phyloP scores from a whole-genome alignment of 2,329 filamentous ascomycete genomes.

The Diaporthe batatas region DNA sequence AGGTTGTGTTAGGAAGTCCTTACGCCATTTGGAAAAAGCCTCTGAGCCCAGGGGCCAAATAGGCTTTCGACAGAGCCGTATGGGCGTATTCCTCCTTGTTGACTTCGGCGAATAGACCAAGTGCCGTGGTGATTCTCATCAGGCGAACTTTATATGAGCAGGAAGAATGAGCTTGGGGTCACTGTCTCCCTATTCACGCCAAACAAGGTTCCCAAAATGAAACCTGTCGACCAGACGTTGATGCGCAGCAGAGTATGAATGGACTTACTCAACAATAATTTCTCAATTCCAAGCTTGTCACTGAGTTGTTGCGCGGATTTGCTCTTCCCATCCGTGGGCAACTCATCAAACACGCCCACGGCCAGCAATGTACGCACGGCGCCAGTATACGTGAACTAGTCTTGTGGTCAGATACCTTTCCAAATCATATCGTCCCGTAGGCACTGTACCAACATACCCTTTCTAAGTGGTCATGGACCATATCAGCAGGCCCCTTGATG shows the following conservation, averaged over 20 bases:
- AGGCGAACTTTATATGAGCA: neutral
- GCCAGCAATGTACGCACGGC: neutral
- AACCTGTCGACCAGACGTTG: neutral
- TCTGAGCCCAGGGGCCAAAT: neutral
- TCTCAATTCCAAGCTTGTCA: neutral
- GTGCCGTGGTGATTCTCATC: constrained; percentile 2
- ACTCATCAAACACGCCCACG: neutral
- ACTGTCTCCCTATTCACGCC: neutral
- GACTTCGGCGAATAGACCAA: constrained; percentile 3
- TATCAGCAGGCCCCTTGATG: constrained; percentile 2
- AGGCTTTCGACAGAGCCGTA: neutral
- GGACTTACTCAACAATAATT: neutral
- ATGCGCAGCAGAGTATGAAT: neutral
- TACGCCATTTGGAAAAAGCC: constrained; percentile 2
- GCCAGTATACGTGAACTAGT: constrained; percentile 7
- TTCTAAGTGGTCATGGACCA: neutral
- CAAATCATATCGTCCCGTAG: neutral
- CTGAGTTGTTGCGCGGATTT: neutral
- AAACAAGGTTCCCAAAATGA: neutral
- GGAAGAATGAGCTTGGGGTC: neutral
- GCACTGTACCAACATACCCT: neutral
- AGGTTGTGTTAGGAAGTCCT: neutral
- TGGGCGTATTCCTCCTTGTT: neutral
- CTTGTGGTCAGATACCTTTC: neutral
- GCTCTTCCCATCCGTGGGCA: neutral